phyloP scores from a whole-genome alignment of 495 filamentous ascomycete species.

The Penicillium coprophilum region DNA sequence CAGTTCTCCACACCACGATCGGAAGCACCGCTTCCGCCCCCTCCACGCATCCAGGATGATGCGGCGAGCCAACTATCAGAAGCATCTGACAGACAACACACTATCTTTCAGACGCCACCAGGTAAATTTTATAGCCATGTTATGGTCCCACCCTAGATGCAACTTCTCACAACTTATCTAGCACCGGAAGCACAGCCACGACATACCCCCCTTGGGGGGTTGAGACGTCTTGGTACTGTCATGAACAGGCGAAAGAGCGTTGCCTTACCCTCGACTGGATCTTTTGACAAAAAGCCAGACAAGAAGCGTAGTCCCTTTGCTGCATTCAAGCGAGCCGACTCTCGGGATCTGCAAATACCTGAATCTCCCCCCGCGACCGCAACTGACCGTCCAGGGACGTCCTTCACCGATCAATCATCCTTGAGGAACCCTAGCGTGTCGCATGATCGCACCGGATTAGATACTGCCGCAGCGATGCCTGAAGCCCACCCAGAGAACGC shows the following conservation, averaged over 20 bases:
- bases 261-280: constrained; percentile 35
- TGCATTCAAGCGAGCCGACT: constrained; percentile 52
- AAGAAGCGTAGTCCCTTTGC: constrained; percentile 53
- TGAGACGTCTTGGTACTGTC: constrained; percentile 78
- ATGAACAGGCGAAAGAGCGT: constrained; percentile 61
- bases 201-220: constrained; percentile 47
- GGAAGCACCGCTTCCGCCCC: constrained; percentile 36
- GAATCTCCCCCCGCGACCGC: constrained; percentile 36
- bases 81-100: constrained; percentile 35
- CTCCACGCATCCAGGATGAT: constrained; percentile 51
- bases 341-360: constrained; percentile 44
- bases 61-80: constrained; percentile 60
- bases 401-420: constrained; percentile 37
- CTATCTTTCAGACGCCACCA: constrained; percentile 43
- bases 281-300: constrained; percentile 43
- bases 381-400: constrained; percentile 39
- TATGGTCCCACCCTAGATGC: background rate
- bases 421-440: constrained; percentile 35
- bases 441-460: constrained; percentile 26
- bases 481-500: constrained; percentile 20
- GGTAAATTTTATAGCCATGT: constrained; percentile 31
- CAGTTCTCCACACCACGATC: constrained; percentile 17
- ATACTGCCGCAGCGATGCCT: constrained; percentile 24
- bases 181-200: constrained; percentile 39
- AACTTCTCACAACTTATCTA: constrained; percentile 12